Evolutionary conservation across 1,284 basidiomycete genomes (phyloP), one percentile per base, ranked within the genome.

Genomic region (Puccinia polysora): DNA sequence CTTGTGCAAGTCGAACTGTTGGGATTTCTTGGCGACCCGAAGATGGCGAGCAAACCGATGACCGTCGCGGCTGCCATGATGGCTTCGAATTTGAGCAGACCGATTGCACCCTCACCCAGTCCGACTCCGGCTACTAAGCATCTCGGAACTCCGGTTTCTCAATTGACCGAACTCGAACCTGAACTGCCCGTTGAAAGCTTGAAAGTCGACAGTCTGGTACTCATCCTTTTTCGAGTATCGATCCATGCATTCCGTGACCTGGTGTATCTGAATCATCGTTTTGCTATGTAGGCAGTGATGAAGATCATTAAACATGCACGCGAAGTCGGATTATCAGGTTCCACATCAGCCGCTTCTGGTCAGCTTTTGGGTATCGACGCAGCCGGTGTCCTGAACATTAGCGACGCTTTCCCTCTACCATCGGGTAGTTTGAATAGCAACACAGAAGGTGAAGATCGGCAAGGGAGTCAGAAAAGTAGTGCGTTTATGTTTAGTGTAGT

Each of bases 391-490:
- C 85, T 97, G 75, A 91, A 96, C 82, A 86, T 97, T 58, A 90
- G 90, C 75, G 96, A 97, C 83, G 88, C 87, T 62, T 97, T 97
- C 81, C 86, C 91, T 32, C 83, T 97, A 77, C 93, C 90, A 34
- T 74, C 77, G 15, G 76, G 76, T 10, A 73, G 74, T 6, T 74
- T 77, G 25, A 56, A 86, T 78, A 80, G 81, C 38, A 83, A 82
- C 69, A 89, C 89, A 65, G 89, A 90, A 30, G 89, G 89, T 67
- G 89, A 90, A 73, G 89, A 89, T 78, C 85, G 86, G 15, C 90
- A 90, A 80, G 74, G 76, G 8, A 65, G 23, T 49, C 62, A 65
- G 38, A 65, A 65, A 32, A 65, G 14, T 20, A 65, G 62, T 65
- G n/a, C n/a, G 62, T 45, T n/a, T 10, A 45, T 45, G n/a, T n/a